Percentiles rank a stretch among this genome's conserved stretches.
These are phyloP conservation scores for Alternaria novae-zelandiae DNA, from an alignment of 2,329 filamentous ascomycete species.

Conservation along the genomic window DNA sequence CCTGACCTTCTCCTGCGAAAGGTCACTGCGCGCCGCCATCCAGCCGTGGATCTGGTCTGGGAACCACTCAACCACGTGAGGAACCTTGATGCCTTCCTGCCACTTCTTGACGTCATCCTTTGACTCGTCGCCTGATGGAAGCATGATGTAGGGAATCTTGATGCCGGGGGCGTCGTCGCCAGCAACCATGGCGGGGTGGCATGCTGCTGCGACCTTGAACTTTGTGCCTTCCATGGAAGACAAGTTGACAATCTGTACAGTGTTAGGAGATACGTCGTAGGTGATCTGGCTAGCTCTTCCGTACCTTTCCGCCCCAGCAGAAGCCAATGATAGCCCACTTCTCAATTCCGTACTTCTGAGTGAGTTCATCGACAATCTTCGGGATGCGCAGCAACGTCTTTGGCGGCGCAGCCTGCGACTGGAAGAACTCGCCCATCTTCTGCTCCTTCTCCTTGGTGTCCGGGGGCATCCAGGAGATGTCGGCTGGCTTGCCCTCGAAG, in stretches of 20 bases:
- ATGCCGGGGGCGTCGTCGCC: conserved; percentile 62
- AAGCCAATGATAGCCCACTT: conserved; percentile 66
- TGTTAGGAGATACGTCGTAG: neutral
- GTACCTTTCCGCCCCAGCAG: conserved; percentile 65
- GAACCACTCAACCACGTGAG: conserved; percentile 57
- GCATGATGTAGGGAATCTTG: conserved; percentile 63
- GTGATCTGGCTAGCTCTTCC: conserved; percentile 16
- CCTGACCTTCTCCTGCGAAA: conserved; percentile 57
- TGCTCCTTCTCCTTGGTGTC: conserved; percentile 65
- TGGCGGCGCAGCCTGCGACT: conserved; percentile 62
- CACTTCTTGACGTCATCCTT: conserved; percentile 59
- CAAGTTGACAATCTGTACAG: conserved; percentile 61
- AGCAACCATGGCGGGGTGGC: conserved; percentile 67
- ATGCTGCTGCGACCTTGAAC: conserved; percentile 64
- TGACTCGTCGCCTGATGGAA: conserved; percentile 64
- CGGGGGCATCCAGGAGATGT: conserved; percentile 67
- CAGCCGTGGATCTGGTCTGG: conserved; percentile 55
- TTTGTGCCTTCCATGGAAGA: conserved; percentile 57
- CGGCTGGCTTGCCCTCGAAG: conserved; percentile 77
- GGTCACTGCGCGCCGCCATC: conserved; percentile 54
- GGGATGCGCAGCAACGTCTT: conserved; percentile 63
- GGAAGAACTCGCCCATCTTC: conserved; percentile 66
- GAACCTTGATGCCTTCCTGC: conserved; percentile 56
- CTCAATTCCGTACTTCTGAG: conserved; percentile 57
- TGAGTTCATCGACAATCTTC: conserved; percentile 61